A percentile compares a stretch with the other conserved stretches of the same genome.
Evolutionary conservation across 768 basidiomycete species (phyloP).

Genomic region (Phaeolepiota aurea): DNA sequence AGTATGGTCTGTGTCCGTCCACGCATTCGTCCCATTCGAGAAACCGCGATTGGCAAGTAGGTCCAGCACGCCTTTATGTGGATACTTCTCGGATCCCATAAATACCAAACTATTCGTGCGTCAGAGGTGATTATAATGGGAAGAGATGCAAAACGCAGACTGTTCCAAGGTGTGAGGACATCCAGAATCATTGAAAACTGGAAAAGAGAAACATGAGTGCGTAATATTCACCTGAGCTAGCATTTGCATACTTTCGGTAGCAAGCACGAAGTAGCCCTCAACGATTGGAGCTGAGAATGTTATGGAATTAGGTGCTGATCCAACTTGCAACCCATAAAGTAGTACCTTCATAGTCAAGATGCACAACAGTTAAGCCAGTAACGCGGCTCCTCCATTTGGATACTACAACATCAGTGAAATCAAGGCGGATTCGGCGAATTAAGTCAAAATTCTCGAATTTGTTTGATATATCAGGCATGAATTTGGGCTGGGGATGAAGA

Average conservation of each 20-base stretch:
- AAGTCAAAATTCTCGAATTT: conserved; percentile 80
- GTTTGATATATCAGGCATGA: not conserved
- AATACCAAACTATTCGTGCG: conserved; percentile 61
- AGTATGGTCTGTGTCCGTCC: conserved; percentile 95
- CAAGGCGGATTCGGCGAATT: conserved; percentile 64
- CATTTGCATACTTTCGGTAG: conserved; percentile 66
- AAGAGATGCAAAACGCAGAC: conserved; percentile 32
- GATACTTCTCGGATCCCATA: conserved; percentile 92
- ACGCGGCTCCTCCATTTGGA: conserved; percentile 85
- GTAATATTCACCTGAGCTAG: not conserved
- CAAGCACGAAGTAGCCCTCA: conserved; percentile 85
- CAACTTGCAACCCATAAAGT: too few species aligned
- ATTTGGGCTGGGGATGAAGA: not conserved
- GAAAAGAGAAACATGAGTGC: not conserved
- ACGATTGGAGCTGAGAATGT: conserved; percentile 64
- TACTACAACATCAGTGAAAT: conserved; percentile 71
- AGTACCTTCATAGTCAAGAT: conserved; percentile 84
- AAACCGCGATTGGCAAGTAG: conserved; percentile 92
- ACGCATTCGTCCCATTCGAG: conserved; percentile 89
- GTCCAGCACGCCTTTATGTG: conserved; percentile 94
- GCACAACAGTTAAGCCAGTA: conserved; percentile 85
- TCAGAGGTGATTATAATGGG: conserved; percentile 5
- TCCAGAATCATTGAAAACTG: conserved; percentile 93
- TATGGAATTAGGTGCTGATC: conserved; percentile 14
- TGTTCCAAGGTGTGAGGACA: conserved; percentile 97